These are phyloP conservation scores for Fusarium pseudonygamai DNA, from an alignment of 2,329 filamentous ascomycete genomes.

Conservation along the genomic window DNA sequence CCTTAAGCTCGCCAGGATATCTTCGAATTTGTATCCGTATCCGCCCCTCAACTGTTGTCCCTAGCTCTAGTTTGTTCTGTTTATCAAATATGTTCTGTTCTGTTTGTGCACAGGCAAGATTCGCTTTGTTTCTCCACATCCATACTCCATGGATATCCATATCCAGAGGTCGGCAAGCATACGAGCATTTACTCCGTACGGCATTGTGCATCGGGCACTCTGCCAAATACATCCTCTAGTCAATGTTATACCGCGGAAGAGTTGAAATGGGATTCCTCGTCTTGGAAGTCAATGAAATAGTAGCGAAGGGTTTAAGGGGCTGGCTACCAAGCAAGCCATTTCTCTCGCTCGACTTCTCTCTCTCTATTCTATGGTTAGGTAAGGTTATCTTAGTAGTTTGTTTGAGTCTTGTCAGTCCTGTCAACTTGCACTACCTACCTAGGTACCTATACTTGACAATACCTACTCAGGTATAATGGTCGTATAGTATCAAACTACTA, in stretches of 20 bases:
- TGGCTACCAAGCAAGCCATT: conserved; percentile 3
- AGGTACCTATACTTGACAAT: neutral
- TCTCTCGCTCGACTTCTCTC: neutral
- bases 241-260: neutral
- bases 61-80: neutral
- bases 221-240: neutral
- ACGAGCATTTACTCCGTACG: conserved; percentile 4
- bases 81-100: conserved; percentile 2
- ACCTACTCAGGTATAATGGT: neutral
- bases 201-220: conserved; percentile 2
- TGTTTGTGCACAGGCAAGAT: conserved; percentile 1
- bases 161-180: conserved; percentile 19
- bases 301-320: neutral
- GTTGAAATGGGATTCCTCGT: neutral
- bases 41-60: neutral
- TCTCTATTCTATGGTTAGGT: neutral
- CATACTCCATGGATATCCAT: neutral
- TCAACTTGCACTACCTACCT: neutral
- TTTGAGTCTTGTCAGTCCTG: neutral
- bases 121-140: conserved; percentile 17
- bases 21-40: neutral
- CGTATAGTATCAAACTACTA: neutral
- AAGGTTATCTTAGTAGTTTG: neutral
- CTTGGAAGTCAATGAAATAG: neutral
- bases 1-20: neutral